These are phyloP conservation scores for Pseudonitzschia multiseries DNA, from an alignment of 108 stramenopile genomes.

Conservation along the genomic window DNA sequence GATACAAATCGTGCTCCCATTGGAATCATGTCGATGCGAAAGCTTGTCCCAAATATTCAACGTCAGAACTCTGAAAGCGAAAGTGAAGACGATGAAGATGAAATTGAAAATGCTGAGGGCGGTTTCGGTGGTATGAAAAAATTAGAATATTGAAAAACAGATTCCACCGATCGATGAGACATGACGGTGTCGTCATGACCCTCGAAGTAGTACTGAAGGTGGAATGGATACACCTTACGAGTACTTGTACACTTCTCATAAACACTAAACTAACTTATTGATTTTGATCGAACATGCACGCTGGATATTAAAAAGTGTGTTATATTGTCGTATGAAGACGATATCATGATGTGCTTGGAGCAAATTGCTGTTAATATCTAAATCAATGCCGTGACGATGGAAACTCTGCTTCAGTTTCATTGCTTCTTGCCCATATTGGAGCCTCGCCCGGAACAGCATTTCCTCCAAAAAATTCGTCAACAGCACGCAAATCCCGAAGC, in stretches of 20 bases:
- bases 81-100: background rate
- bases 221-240: background rate
- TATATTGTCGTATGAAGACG: too few species aligned
- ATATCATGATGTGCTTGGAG: too few species aligned
- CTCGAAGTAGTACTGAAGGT: background rate
- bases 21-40: slow-evolving; percentile 44
- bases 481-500: slow-evolving; percentile 48
- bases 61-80: background rate
- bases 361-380: background rate
- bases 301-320: background rate
- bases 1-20: slow-evolving; percentile 34
- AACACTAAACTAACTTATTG: too few species aligned
- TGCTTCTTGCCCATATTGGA: slow-evolving; percentile 34
- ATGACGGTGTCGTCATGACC: background rate
- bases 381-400: background rate
- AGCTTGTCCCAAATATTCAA: slow-evolving; percentile 29
- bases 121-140: slow-evolving; percentile 15
- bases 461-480: slow-evolving; percentile 58
- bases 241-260: background rate
- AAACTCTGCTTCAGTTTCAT: background rate
- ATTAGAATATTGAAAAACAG: slow-evolving; percentile 18
- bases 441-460: slow-evolving; percentile 50
- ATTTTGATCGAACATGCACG: too few species aligned
- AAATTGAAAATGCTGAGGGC: background rate
- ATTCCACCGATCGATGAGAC: background rate